phyloP scores from a whole-genome alignment of 441 rosid species.

The Syzygium malaccense region DNA sequence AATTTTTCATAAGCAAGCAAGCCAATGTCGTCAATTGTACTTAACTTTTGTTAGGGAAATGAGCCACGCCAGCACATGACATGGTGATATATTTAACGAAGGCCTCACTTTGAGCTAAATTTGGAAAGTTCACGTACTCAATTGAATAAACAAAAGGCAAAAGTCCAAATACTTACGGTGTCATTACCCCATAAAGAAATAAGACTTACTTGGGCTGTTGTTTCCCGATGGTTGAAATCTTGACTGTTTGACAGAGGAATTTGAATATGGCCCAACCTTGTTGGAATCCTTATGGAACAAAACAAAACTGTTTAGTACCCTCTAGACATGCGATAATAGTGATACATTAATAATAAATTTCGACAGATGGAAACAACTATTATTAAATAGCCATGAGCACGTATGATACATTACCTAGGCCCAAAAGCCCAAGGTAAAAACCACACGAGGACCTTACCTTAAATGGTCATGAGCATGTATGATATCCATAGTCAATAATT shows the following conservation, averaged over 20 bases:
- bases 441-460: background rate
- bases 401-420: background rate
- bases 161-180: background rate
- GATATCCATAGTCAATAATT: background rate
- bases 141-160: background rate
- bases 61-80: background rate
- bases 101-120: background rate
- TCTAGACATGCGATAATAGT: background rate
- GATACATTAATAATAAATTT: background rate
- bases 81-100: background rate
- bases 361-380: background rate
- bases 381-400: background rate
- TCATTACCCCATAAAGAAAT: background rate
- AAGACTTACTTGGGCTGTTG: slow-evolving; percentile 71
- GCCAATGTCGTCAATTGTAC: background rate
- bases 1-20: background rate
- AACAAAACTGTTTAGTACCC: background rate
- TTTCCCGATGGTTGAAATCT: slow-evolving; percentile 67
- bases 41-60: background rate
- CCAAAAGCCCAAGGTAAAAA: background rate
- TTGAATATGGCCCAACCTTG: slow-evolving; percentile 32
- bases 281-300: slow-evolving; percentile 31
- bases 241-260: slow-evolving; percentile 23
- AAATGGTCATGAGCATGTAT: background rate
- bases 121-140: background rate